These are phyloP conservation scores for Marchantia polymorpha DNA, from an alignment of 225 moss, liverwort and hornwort genomes.

Conservation along the genomic window DNA sequence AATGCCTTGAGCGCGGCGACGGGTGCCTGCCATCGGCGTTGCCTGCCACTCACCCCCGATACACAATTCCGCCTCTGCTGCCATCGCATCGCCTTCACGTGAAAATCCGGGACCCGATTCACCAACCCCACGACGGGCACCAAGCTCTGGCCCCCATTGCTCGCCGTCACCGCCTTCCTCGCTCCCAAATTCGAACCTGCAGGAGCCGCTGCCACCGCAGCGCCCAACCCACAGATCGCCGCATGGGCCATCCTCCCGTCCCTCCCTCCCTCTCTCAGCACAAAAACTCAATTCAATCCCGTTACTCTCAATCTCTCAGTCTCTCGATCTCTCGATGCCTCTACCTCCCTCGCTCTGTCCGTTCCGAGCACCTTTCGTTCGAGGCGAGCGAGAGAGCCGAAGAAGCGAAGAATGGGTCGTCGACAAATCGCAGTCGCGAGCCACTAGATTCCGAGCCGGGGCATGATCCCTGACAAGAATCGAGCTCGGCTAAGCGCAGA, in stretches of 20 bases:
- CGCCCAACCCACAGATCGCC: constrained; percentile 24
- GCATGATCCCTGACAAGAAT: not conserved
- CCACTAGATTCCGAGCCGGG: not conserved
- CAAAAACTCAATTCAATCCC: not conserved
- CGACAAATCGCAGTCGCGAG: too few species aligned
- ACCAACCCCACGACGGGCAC: constrained; percentile 37
- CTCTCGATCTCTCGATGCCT: too few species aligned
- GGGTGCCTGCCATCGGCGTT: constrained; percentile 15
- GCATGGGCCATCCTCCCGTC: constrained; percentile 29
- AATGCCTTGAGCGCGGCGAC: constrained; percentile 38
- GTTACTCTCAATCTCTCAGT: not conserved
- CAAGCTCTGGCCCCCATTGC: constrained; percentile 11
- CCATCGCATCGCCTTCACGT: constrained; percentile 18
- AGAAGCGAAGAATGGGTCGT: too few species aligned
- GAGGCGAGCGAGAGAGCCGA: too few species aligned
- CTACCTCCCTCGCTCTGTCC: not conserved
- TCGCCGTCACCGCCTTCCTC: not conserved
- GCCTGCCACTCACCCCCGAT: not conserved
- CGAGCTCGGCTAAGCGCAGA: not conserved
- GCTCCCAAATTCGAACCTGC: not conserved
- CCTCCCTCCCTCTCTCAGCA: not conserved
- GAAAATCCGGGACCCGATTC: constrained; percentile 25
- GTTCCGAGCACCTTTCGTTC: not conserved
- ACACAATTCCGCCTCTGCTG: not conserved
- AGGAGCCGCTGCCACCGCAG: constrained; percentile 3